These are phyloP conservation scores for Kluyveromyces siamensis DNA, from an alignment of 805 yeast species.

Conservation along the genomic window DNA sequence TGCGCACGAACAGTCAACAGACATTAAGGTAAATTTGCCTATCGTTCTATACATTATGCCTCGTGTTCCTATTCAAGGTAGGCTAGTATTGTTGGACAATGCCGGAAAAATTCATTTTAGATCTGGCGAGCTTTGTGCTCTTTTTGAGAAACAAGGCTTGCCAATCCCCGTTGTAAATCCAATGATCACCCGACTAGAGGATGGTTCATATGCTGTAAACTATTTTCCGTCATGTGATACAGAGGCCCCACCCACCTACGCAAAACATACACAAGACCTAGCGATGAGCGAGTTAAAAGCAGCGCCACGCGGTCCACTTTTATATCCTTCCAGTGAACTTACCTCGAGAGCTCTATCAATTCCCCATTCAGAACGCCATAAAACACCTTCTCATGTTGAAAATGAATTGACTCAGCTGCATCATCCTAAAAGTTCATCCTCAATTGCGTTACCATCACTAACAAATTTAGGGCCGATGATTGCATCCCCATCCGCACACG, in stretches of 20 bases:
- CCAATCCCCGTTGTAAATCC: background rate
- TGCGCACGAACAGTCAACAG: conserved; percentile 59
- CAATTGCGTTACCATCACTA: too few relatives aligned
- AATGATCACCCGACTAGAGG: conserved; percentile 3
- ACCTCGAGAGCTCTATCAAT: background rate
- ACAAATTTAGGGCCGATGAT: too few relatives aligned
- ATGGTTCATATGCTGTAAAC: conserved; percentile 17
- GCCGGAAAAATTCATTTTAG: conserved; percentile 35
- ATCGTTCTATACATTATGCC: conserved; percentile 65
- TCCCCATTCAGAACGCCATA: background rate
- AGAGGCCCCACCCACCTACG: conserved; percentile 71
- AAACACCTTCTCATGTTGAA: too few relatives aligned
- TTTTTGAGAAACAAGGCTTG: conserved; percentile 13
- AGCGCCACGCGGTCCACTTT: background rate
- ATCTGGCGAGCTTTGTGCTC: conserved; percentile 27
- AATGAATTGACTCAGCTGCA: too few relatives aligned
- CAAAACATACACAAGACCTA: conserved; percentile 59
- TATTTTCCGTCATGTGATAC: conserved; percentile 32
- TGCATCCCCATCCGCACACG: background rate
- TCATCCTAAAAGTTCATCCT: too few relatives aligned
- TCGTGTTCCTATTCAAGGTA: conserved; percentile 49
- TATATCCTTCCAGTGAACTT: background rate
- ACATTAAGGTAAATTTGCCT: conserved; percentile 80
- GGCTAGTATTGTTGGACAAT: conserved; percentile 31
- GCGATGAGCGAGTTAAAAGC: background rate